Percentiles rank a stretch among this genome's conserved stretches.
Conservation (phyloP, 2,329 filamentous ascomycete genomes). For the Hypoxylon sp. region DNA sequence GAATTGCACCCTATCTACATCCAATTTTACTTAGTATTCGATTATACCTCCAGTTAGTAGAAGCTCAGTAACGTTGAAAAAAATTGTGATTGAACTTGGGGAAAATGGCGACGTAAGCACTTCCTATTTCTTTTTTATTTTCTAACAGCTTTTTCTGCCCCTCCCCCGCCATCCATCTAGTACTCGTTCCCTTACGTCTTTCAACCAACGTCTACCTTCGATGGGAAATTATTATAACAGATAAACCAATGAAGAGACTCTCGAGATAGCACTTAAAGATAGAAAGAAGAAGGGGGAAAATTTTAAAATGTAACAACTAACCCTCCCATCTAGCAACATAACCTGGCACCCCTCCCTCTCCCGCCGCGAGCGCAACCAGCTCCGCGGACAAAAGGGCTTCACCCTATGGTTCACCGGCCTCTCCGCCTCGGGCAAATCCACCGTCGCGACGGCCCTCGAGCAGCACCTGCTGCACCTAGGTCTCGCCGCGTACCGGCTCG, state of each 20-base stretch:
- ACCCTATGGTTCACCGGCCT: slow-evolving; percentile 99
- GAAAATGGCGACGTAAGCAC: slow-evolving; percentile 55
- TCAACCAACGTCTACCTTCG: neutral
- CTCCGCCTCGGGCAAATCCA: slow-evolving; percentile 96
- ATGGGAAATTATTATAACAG: neutral
- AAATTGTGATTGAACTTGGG: slow-evolving; percentile 5
- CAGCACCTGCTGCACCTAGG: slow-evolving; percentile 93
- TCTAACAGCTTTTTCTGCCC: slow-evolving; percentile 39
- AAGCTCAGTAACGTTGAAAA: slow-evolving; percentile 1
- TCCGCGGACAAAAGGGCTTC: slow-evolving; percentile 88
- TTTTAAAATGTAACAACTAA: slow-evolving; percentile 23
- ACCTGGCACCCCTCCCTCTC: slow-evolving; percentile 90
- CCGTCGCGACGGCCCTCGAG: slow-evolving; percentile 95
- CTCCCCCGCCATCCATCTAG: slow-evolving; percentile 49
- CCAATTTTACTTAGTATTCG: neutral
- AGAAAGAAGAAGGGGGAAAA: too few species aligned
- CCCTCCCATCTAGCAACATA: slow-evolving; percentile 76
- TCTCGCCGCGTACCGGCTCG: slow-evolving; percentile 89
- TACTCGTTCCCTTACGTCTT: neutral
- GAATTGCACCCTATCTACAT: neutral
- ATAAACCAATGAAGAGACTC: slow-evolving; percentile 6
- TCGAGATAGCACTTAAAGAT: too few species aligned
- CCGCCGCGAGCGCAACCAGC: slow-evolving; percentile 79
- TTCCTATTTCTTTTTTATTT: slow-evolving; percentile 20
- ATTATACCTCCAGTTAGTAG: slow-evolving; percentile 6